Evolutionary conservation across 2,329 filamentous ascomycete species (phyloP).

Genomic region (Pseudogymnoascus sp.): DNA sequence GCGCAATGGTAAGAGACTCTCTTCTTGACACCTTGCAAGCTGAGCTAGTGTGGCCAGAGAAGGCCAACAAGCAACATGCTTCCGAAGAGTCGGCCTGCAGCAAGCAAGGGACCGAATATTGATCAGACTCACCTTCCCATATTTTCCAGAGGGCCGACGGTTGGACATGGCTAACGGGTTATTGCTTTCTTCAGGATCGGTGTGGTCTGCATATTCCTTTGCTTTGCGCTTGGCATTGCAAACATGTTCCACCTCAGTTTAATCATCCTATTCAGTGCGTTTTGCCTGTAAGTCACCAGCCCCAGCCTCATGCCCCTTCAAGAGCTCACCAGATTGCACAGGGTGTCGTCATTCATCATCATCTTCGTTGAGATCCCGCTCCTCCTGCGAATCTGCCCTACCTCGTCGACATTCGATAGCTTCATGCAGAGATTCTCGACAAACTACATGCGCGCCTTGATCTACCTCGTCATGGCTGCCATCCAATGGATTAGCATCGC

Average conservation of each 20-base stretch:
- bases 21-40: slow-evolving; percentile 6
- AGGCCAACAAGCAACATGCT: background rate
- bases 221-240: slow-evolving; percentile 60
- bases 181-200: slow-evolving; percentile 46
- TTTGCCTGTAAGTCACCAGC: slow-evolving; percentile 43
- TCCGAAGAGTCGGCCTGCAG: background rate
- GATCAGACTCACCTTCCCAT: background rate
- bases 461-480: slow-evolving; percentile 73
- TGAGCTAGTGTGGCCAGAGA: background rate
- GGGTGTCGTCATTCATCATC: slow-evolving; percentile 62
- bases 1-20: slow-evolving; percentile 9
- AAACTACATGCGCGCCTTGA: slow-evolving; percentile 90
- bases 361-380: slow-evolving; percentile 87
- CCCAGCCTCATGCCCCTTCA: background rate
- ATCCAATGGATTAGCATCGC: slow-evolving; percentile 80
- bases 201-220: slow-evolving; percentile 62
- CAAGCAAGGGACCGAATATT: background rate
- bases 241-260: slow-evolving; percentile 52
- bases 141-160: background rate
- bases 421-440: slow-evolving; percentile 89
- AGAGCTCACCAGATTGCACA: slow-evolving; percentile 29
- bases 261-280: slow-evolving; percentile 35
- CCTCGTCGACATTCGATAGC: slow-evolving; percentile 77
- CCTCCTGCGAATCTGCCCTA: slow-evolving; percentile 94
- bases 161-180: background rate